Conservation (phyloP, 2,329 filamentous ascomycete genomes). For the Aspergillus flavus region DNA sequence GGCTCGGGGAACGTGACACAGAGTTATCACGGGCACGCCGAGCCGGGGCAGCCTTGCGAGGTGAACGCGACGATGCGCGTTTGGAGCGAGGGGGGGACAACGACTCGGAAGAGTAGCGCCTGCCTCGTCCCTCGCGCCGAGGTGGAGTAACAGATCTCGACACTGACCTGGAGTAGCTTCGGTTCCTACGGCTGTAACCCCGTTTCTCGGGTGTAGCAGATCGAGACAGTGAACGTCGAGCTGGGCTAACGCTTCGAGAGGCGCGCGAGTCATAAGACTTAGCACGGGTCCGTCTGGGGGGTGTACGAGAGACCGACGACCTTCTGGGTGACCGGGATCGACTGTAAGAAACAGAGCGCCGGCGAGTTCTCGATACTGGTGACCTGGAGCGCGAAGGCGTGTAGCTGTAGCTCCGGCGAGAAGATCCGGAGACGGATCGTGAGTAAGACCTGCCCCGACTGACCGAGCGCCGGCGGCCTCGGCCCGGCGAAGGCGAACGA, state of each 20-base stretch:
- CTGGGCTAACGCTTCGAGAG: conserved; percentile 25
- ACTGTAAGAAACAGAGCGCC: conserved; percentile 37
- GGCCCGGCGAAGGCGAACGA: conserved; percentile 38
- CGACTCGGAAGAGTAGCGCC: conserved; percentile 31
- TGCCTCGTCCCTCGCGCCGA: conserved; percentile 24
- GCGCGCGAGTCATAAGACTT: conserved; percentile 32
- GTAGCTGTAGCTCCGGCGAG: conserved; percentile 36
- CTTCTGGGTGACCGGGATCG: conserved; percentile 32
- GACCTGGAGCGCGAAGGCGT: conserved; percentile 42
- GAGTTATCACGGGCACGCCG: conserved; percentile 29
- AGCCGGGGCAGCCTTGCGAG: conserved; percentile 21
- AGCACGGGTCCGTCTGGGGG: conserved; percentile 28
- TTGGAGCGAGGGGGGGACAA: conserved; percentile 33
- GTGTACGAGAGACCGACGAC: conserved; percentile 33
- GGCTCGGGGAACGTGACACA: conserved; percentile 28
- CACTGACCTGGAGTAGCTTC: conserved; percentile 36
- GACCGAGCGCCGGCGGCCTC: conserved; percentile 27
- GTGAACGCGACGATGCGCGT: conserved; percentile 29
- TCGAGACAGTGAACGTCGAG: conserved; percentile 35
- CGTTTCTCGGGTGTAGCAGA: conserved; percentile 34
- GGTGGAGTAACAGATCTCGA: conserved; percentile 35
- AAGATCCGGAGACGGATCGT: conserved; percentile 34
- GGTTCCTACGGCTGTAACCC: conserved; percentile 24
- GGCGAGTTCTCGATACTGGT: conserved; percentile 32
- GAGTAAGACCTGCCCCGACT: conserved; percentile 34